A percentile compares a stretch with the other conserved stretches of the same genome.
These are phyloP conservation scores for Boeremia lycopersici DNA, from an alignment of 2,329 filamentous ascomycete genomes.

Conservation along the genomic window DNA sequence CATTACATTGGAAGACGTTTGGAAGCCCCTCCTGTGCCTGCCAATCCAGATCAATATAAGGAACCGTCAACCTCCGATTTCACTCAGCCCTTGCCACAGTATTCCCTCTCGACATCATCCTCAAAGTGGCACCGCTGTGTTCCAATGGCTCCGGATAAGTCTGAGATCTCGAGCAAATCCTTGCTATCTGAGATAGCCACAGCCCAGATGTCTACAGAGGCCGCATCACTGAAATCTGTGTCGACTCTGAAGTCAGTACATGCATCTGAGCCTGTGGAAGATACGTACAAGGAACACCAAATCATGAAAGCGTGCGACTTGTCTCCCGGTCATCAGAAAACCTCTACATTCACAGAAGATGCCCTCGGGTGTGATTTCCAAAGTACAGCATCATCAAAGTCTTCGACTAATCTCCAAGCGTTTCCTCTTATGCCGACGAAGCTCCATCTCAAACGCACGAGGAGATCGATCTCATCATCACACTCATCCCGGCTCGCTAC, in stretches of 20 bases:
- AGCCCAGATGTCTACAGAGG: not conserved
- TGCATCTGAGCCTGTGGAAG: not conserved
- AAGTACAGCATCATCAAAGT: not conserved
- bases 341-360: not conserved
- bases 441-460: not conserved
- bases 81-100: not conserved
- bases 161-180: not conserved
- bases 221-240: not conserved
- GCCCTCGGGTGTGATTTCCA: not conserved
- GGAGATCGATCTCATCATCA: not conserved
- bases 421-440: not conserved
- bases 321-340: not conserved
- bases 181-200: conserved; percentile 4
- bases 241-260: not conserved
- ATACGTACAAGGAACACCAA: not conserved
- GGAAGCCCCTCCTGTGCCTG: conserved; percentile 30
- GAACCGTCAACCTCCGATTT: conserved; percentile 24
- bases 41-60: conserved; percentile 30
- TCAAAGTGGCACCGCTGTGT: not conserved
- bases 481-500: not conserved
- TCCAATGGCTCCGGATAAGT: not conserved
- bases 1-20: conserved; percentile 26
- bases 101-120: not conserved
- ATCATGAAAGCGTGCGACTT: not conserved
- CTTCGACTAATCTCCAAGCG: not conserved